Evolutionary conservation across 2,329 filamentous ascomycete genomes (phyloP).

Genomic region (Fusarium pilosicola): DNA sequence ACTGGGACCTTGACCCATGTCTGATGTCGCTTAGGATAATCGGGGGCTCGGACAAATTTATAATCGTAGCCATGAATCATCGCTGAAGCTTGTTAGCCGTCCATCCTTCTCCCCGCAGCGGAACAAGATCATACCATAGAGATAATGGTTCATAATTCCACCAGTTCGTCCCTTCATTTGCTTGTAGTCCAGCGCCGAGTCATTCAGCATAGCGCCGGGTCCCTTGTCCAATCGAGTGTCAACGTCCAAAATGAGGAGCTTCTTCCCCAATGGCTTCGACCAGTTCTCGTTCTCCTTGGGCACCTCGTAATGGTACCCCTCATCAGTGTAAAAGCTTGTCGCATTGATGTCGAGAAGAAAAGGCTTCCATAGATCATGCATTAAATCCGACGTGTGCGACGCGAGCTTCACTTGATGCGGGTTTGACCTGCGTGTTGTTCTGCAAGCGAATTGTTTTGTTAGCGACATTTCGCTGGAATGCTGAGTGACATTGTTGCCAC

Average conservation of each 20-base stretch:
- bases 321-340: not conserved
- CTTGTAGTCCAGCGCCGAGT: constrained; percentile 8
- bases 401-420: not conserved
- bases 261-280: constrained; percentile 29
- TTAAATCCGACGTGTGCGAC: constrained; percentile 12
- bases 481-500: not conserved
- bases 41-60: constrained; percentile 55
- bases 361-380: constrained; percentile 27
- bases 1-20: constrained; percentile 58
- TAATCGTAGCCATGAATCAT: constrained; percentile 61
- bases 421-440: not conserved
- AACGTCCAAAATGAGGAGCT: constrained; percentile 36
- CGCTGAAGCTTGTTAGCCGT: constrained; percentile 15
- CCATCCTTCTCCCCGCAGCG: not conserved
- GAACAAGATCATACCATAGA: constrained; percentile 24
- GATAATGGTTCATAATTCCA: constrained; percentile 37
- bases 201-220: constrained; percentile 28
- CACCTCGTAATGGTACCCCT: constrained; percentile 31
- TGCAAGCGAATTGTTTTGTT: not conserved
- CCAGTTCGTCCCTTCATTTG: constrained; percentile 33
- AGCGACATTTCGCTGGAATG: not conserved
- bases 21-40: constrained; percentile 52
- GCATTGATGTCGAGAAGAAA: constrained; percentile 29
- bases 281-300: constrained; percentile 9
- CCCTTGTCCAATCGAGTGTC: constrained; percentile 26